These are phyloP conservation scores for Leucocoprinus leucothites DNA, from an alignment of 768 basidiomycete genomes.

Conservation along the genomic window DNA sequence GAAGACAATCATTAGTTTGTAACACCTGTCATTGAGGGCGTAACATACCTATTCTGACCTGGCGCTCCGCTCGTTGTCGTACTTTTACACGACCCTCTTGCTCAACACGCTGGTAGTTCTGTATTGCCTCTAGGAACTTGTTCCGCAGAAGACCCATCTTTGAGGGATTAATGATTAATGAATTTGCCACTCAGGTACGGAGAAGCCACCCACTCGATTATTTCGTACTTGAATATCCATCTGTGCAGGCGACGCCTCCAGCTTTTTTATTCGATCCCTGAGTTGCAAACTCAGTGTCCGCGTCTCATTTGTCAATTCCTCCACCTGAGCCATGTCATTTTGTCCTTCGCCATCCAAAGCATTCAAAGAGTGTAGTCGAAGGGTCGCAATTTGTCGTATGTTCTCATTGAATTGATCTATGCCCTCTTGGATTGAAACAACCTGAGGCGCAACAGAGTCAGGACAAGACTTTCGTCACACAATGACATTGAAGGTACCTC, in stretches of 20 bases:
- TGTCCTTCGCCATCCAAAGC: constrained; percentile 28
- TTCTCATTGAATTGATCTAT: constrained; percentile 37
- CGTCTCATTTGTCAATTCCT: constrained; percentile 58
- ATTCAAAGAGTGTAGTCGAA: constrained; percentile 36
- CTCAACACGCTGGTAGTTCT: constrained; percentile 76
- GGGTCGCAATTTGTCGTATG: constrained; percentile 32
- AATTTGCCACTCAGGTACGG: background rate
- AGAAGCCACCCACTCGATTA: constrained; percentile 29
- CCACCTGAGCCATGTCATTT: constrained; percentile 38
- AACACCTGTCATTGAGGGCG: background rate
- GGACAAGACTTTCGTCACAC: background rate
- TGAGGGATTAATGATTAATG: background rate
- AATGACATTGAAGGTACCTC: constrained; percentile 25
- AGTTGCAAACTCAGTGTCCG: constrained; percentile 54
- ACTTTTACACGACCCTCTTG: constrained; percentile 64
- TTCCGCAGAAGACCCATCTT: constrained; percentile 59
- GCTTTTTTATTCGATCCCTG: constrained; percentile 54
- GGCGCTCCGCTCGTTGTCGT: constrained; percentile 66
- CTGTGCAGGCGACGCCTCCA: constrained; percentile 36
- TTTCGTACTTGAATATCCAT: constrained; percentile 35
- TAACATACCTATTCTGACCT: constrained; percentile 71
- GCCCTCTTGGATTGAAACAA: constrained; percentile 36
- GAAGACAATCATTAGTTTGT: background rate
- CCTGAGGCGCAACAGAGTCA: constrained; percentile 22
- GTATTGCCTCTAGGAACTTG: constrained; percentile 74